phyloP scores from a whole-genome alignment of 805 yeast genomes.

The Kurtzmaniella cleridarum region DNA sequence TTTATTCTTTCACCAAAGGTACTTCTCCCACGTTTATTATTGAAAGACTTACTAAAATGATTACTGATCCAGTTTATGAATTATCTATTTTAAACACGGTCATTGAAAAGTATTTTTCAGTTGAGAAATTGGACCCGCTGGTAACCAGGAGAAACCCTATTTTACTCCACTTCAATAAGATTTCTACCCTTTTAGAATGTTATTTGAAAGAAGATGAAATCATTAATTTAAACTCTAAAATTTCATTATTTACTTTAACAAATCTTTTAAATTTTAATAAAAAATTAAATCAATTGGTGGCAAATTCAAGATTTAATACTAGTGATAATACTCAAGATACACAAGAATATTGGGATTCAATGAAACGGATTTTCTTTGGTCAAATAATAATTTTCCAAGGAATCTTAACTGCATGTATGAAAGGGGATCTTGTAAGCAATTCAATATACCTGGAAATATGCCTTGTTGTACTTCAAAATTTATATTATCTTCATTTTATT shows the following conservation, averaged over 20 bases:
- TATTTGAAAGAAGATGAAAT: slow-evolving; percentile 17
- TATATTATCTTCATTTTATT: slow-evolving; percentile 44
- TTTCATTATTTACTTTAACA: slow-evolving; percentile 14
- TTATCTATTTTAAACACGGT: background rate
- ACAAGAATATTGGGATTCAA: slow-evolving; percentile 28
- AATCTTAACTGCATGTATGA: slow-evolving; percentile 32
- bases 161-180: slow-evolving; percentile 37
- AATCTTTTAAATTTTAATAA: slow-evolving; percentile 27
- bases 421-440: slow-evolving; percentile 1
- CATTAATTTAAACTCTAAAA: slow-evolving; percentile 9
- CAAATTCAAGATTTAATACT: slow-evolving; percentile 11
- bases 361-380: slow-evolving; percentile 42
- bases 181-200: slow-evolving; percentile 42
- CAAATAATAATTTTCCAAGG: slow-evolving; percentile 49
- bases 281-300: slow-evolving; percentile 10
- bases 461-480: slow-evolving; percentile 28
- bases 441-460: slow-evolving; percentile 13
- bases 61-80: slow-evolving; percentile 13
- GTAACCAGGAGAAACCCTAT: too few species aligned
- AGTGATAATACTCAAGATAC: slow-evolving; percentile 5
- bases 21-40: slow-evolving; percentile 13
- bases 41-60: slow-evolving; percentile 8
- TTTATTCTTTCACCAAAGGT: slow-evolving; percentile 9
- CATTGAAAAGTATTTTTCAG: slow-evolving; percentile 7
- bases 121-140: too few species aligned